These are phyloP conservation scores for Pseudozyma pruni DNA, from an alignment of 1,284 basidiomycete species.

Conservation along the genomic window DNA sequence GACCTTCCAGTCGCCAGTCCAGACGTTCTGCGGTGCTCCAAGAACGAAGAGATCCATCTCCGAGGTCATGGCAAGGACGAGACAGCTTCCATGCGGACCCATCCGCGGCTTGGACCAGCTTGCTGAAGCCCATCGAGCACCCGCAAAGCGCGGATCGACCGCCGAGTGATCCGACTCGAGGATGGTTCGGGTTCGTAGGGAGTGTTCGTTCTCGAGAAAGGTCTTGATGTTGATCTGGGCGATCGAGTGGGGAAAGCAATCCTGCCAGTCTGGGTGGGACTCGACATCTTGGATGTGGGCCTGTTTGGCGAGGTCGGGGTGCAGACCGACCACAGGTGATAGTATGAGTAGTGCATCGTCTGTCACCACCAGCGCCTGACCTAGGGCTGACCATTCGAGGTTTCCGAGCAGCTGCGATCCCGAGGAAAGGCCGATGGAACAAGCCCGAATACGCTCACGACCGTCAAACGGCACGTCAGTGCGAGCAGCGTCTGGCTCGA, in stretches of 20 bases:
- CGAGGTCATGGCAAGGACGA: slow-evolving; percentile 38
- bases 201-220: slow-evolving; percentile 24
- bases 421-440: slow-evolving; percentile 30
- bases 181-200: slow-evolving; percentile 17
- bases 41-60: slow-evolving; percentile 43
- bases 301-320: slow-evolving; percentile 17
- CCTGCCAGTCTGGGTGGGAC: slow-evolving; percentile 32
- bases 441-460: slow-evolving; percentile 14
- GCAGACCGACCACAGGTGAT: slow-evolving; percentile 21
- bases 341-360: slow-evolving; percentile 33
- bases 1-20: slow-evolving; percentile 38
- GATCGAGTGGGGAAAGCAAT: slow-evolving; percentile 37
- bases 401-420: slow-evolving; percentile 20
- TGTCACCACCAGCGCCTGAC: slow-evolving; percentile 36
- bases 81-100: slow-evolving; percentile 34
- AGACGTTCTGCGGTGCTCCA: slow-evolving; percentile 35
- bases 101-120: slow-evolving; percentile 43
- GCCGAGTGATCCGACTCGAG: slow-evolving; percentile 37
- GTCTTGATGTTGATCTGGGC: slow-evolving; percentile 38
- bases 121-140: slow-evolving; percentile 29
- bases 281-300: slow-evolving; percentile 31
- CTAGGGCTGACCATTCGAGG: slow-evolving; percentile 37
- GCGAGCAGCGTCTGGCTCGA: neutral
- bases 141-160: slow-evolving; percentile 25
- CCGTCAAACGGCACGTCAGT: neutral